phyloP scores from a whole-genome alignment of 2,329 filamentous ascomycete species.

The Didymella arachidicola region DNA sequence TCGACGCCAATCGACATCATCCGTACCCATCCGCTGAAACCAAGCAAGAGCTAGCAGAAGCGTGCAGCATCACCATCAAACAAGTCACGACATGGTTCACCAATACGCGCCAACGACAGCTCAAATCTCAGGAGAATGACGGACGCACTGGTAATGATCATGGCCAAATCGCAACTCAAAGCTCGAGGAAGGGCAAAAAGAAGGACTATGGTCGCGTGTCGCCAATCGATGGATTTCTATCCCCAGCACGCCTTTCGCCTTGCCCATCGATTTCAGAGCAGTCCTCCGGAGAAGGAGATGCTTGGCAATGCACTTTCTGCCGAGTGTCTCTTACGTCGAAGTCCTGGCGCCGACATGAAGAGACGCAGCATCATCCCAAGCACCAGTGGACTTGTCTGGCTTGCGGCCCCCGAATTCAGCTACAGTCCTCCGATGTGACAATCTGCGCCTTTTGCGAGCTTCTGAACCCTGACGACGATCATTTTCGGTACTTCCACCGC shows the following conservation, averaged over 20 bases:
- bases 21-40: constrained; percentile 43
- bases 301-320: constrained; percentile 50
- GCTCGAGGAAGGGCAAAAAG: constrained; percentile 47
- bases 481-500: constrained; percentile 39
- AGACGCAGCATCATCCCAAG: constrained; percentile 47
- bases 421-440: constrained; percentile 20
- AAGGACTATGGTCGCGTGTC: constrained; percentile 42
- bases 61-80: constrained; percentile 46
- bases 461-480: constrained; percentile 39
- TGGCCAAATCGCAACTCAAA: constrained; percentile 4
- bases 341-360: constrained; percentile 49
- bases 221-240: constrained; percentile 22
- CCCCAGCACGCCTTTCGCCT: constrained; percentile 20
- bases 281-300: constrained; percentile 25
- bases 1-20: constrained; percentile 39
- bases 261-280: constrained; percentile 9
- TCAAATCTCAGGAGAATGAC: constrained; percentile 20
- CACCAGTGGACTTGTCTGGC: constrained; percentile 47
- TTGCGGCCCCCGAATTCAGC: constrained; percentile 32
- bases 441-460: constrained; percentile 44
- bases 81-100: constrained; percentile 50
- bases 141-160: neutral
- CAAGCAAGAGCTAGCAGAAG: constrained; percentile 40
- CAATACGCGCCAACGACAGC: constrained; percentile 43
- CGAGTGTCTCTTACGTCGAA: constrained; percentile 38